Base-by-base conservation (phyloP, 1,139 yeast genomes). In the Blastobotrys malaysiensis region DNA sequence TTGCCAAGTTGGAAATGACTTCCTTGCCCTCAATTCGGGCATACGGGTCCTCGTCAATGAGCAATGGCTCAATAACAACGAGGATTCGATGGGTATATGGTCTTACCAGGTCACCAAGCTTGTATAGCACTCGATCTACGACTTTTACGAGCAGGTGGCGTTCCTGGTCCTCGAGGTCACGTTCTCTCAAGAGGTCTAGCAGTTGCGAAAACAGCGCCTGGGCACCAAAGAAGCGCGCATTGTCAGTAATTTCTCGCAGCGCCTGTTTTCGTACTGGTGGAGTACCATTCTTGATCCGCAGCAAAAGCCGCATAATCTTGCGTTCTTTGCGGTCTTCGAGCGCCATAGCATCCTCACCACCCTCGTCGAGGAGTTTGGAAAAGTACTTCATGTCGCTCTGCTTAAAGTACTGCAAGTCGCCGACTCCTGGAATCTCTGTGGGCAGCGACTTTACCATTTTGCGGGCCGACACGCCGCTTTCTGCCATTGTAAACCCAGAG, bases 11-110 rank as follows among this genome's bases (percentile, higher is more conserved):
- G 0, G 93, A 78, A 11, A 91, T 80, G 26, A 90, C 81, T 59
- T 89, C 97, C 52, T 88, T 75, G 1, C 96, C 95, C 64, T 88
- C 96, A 1, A 80, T 71, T 57, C 97, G 75, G 1, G 91, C 78
- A 21, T 82, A 78, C 54, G 78, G 75, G 65, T 89, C 95, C 59
- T 87, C 93, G 65, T 90, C 97, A 9, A 87, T 80, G 48, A 91
- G 74, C 55, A 90, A 70, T 0, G 97, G 98, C 46, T 90, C 82
- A 1, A 88, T 78, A 0, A 89, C 96, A 21, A 80, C 79, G 36
- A 91, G 67, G 3, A 91, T 81, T 60, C 84, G 81, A 58, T 82
- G 86, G 0, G 96, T 83, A 63, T 76, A 88, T 0, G 97, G 97
- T 45, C 85, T 74, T 0, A 88, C 79, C 52, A 77, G 67, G 47